Base-by-base conservation (phyloP, 768 basidiomycete genomes). In the Exidia glandulosa region DNA sequence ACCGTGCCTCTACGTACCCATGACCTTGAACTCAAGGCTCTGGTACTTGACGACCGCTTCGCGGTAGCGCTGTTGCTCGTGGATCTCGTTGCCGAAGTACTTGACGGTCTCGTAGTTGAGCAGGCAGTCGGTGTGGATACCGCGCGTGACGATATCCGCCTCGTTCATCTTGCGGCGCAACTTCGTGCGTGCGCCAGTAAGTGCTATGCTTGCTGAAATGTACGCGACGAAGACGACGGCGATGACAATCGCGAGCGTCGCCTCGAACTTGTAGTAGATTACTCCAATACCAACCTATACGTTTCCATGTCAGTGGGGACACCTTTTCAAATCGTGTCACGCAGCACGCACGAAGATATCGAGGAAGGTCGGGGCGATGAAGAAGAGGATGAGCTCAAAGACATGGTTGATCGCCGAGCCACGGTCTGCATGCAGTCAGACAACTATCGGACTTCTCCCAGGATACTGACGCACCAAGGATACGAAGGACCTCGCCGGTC, bases 71-170 rank as follows among this genome's bases (percentile, higher is more conserved):
- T 77, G 76, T 19, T 79, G 79, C 68, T 94, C 92, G 65, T 91
- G 83, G 27, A 81, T 78, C 70, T 95, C 92, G 16, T 90, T 87
- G n/a, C 83, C 84, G 68, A 93, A 94, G 69, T 90, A 90, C 70
- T 90, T 94, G 65, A 92, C 86, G 3, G 90, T 91, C 70, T 88
- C 87, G 62, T 88, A 89, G 67, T 88, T 88, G 57, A 90, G 78
- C 31, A 91, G 72, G 65, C 83, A 84, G 66, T 93, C 90, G 3
- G 88, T 86, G 64, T 90, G 86, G 57, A 93, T 93, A 9, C 87
- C 88, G 37, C 91, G 82, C 27, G 86, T 90, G 29, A 86, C 32
- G 29, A 57, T 32, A 73, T 93, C 89, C 59, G 82, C 81, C 45
- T 93, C 88, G 66, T 88, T 88, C 86, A 90, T 90, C 66, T 81